Evolutionary conservation across 2,329 filamentous ascomycete genomes (phyloP), one percentile per base, ranked within the genome.

Genomic region (Pseudofabraea citricarpa): DNA sequence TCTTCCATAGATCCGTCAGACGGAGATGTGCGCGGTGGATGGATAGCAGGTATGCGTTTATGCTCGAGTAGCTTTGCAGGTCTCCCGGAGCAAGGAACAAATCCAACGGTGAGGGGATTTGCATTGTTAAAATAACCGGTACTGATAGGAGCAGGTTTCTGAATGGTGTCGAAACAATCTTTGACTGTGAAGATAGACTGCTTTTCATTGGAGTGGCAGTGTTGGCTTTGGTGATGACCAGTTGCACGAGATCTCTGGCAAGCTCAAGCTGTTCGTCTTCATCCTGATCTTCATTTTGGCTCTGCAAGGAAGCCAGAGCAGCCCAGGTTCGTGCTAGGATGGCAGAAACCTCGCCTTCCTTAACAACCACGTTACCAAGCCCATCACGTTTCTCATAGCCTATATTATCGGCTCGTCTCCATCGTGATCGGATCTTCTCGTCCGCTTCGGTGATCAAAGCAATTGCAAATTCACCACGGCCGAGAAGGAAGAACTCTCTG

Each of bases 401-500:
- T 5, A 81, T 60, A 41, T 79, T 80, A 29, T 79, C 76, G 9
- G 79, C 71, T 50, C 81, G 71, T 53, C 74, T 79, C 74, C 87
- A 87, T 39, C 88, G 81, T 51, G 79, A 82, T n/a, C 80, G 76
- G 19, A 93, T 76, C 53, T 82, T 85, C 43, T 85, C 79, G 53
- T 96, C 89, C 1, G 91, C 89, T 66, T 96, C 87, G 26, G 84
- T 79, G 1, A 94, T 88, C 20, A 98, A 67, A 0, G 86, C 84
- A 65, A 93, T 82, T 16, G 90, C 89, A 62, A 98, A 98, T 62
- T 97, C 93, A 41, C 91, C 91, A 24, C 88, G 79, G 1, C 86
- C 85, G 0, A 98, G 74, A 2, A 98, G 74, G 53, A 96, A 88
- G 65, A 95, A 96, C 44, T 93, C 83, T 37, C 90, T 78, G 1